A percentile compares a stretch with the other conserved stretches of the same genome.
Evolutionary conservation across 2,329 filamentous ascomycete genomes (phyloP).

Genomic region (Phialophora expanda): DNA sequence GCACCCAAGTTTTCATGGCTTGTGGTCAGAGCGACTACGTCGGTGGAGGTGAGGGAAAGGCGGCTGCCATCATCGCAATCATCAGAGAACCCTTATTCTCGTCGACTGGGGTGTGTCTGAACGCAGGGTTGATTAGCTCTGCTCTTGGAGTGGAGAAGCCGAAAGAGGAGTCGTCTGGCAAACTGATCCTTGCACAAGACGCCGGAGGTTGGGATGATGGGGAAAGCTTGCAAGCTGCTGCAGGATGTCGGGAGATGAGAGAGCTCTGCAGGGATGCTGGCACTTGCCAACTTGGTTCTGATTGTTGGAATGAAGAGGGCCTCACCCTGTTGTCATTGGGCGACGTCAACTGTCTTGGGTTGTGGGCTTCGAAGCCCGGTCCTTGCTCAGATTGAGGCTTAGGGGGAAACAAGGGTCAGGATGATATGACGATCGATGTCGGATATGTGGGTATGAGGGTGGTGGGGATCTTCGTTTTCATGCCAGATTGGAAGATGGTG

Average conservation of each 20-base stretch:
- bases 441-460: constrained; percentile 18
- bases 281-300: constrained; percentile 3
- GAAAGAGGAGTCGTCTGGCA: constrained; percentile 20
- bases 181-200: constrained; percentile 24
- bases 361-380: constrained; percentile 5
- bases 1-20: constrained; percentile 15
- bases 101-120: constrained; percentile 17
- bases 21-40: constrained; percentile 26
- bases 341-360: constrained; percentile 2
- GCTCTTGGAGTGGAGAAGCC: constrained; percentile 27
- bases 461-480: constrained; percentile 24
- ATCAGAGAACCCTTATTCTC: constrained; percentile 9
- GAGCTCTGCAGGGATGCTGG: not conserved
- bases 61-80: constrained; percentile 30
- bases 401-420: constrained; percentile 21
- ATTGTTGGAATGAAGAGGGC: constrained; percentile 7
- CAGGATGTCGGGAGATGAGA: constrained; percentile 3
- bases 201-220: constrained; percentile 29
- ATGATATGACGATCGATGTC: constrained; percentile 27
- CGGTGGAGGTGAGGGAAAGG: constrained; percentile 27
- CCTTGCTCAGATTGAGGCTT: constrained; percentile 31
- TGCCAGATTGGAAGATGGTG: constrained; percentile 34
- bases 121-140: constrained; percentile 30
- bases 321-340: not conserved
- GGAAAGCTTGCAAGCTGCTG: constrained; percentile 14